Percentiles rank a stretch among this genome's conserved stretches.
phyloP scores from a whole-genome alignment of 2,329 filamentous ascomycete species.

The Eutypa lata region DNA sequence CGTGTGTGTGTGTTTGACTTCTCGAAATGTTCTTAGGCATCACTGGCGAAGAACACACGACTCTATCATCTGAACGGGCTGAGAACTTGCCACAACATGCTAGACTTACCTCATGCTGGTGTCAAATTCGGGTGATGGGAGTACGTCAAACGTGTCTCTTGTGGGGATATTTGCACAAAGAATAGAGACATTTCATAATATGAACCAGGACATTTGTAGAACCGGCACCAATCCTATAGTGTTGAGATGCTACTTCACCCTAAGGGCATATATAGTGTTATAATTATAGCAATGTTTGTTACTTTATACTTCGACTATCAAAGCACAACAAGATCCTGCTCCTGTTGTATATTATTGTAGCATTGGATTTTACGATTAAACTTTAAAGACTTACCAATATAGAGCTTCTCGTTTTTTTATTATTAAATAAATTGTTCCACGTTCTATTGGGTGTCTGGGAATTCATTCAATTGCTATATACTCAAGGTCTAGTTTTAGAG shows the following conservation, averaged over 20 bases:
- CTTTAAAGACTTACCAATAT: too few species aligned
- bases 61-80: neutral
- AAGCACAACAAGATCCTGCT: too few species aligned
- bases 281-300: too few species aligned
- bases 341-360: too few species aligned
- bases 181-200: neutral
- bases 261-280: too few species aligned
- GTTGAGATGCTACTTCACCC: neutral
- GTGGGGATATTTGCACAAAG: neutral
- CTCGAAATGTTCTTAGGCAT: too few species aligned
- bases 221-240: neutral
- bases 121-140: neutral
- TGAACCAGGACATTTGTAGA: neutral
- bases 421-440: neutral
- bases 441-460: neutral
- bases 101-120: neutral
- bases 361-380: too few species aligned
- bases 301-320: too few species aligned
- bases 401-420: neutral
- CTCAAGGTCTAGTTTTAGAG: neutral
- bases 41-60: too few species aligned
- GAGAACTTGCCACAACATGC: neutral
- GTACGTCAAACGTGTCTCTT: neutral
- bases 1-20: too few species aligned
- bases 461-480: neutral